These are phyloP conservation scores for Talinum fruticosum DNA, from an alignment of 148 eudicot species.

Conservation along the genomic window DNA sequence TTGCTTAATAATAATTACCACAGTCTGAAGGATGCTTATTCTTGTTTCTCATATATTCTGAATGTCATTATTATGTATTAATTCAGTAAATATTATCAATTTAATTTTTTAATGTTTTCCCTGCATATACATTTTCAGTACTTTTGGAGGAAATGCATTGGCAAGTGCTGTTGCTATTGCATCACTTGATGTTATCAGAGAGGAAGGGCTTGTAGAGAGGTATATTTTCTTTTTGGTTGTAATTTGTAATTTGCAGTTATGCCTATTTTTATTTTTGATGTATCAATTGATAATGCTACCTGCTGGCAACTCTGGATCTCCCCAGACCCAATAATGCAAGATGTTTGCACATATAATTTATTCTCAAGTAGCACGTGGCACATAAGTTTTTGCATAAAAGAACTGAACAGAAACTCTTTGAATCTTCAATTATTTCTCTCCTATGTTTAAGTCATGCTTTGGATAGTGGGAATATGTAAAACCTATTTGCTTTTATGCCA, in stretches of 20 bases:
- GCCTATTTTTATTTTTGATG: too few relatives aligned
- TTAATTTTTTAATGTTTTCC: constrained; percentile 6
- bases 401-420: not conserved
- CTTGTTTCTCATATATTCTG: not conserved
- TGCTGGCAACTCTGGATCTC: too few relatives aligned
- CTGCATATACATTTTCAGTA: constrained; percentile 45
- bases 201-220: constrained; percentile 89
- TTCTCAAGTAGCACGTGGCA: not conserved
- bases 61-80: not conserved
- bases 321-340: too few relatives aligned
- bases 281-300: too few relatives aligned
- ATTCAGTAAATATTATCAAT: not conserved
- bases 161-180: constrained; percentile 94
- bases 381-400: not conserved
- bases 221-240: constrained; percentile 22
- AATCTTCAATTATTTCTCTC: not conserved
- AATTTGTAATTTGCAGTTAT: not conserved
- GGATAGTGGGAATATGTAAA: constrained; percentile 5
- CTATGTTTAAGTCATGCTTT: not conserved
- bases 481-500: not conserved
- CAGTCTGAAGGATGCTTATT: not conserved
- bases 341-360: too few relatives aligned
- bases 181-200: constrained; percentile 76
- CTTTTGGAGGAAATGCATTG: constrained; percentile 98
- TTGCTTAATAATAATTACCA: not conserved